phyloP scores from a whole-genome alignment of 768 basidiomycete genomes.

The Coprinopsis strossmayeri region DNA sequence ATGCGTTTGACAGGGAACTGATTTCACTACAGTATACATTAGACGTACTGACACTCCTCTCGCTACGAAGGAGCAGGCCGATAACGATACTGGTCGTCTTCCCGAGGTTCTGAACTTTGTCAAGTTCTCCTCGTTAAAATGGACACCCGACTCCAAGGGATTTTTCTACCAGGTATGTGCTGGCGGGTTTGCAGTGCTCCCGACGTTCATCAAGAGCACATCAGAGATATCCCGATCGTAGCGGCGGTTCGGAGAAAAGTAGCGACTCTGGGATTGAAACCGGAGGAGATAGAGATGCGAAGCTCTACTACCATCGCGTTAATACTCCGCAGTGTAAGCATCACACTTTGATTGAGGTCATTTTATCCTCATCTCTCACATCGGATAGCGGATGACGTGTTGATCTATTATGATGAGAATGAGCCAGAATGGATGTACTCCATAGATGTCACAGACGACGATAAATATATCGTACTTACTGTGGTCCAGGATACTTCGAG shows the following conservation, averaged over 20 bases:
- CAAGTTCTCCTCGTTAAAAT: conserved; percentile 67
- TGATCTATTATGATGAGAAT: conserved; percentile 57
- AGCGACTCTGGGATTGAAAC: conserved; percentile 50
- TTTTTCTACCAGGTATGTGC: conserved; percentile 70
- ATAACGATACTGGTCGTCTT: conserved; percentile 46
- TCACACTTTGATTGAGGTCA: conserved; percentile 2
- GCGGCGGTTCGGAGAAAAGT: conserved; percentile 41
- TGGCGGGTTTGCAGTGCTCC: neutral
- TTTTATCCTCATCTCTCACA: neutral
- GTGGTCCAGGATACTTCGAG: conserved; percentile 55
- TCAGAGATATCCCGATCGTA: conserved; percentile 52
- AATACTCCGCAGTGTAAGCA: conserved; percentile 62
- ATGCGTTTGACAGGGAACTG: conserved; percentile 49
- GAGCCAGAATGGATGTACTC: conserved; percentile 65
- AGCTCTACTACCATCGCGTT: conserved; percentile 70
- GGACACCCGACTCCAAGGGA: conserved; percentile 75
- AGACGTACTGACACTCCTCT: conserved; percentile 58
- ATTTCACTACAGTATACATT: conserved; percentile 64
- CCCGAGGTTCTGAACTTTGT: conserved; percentile 66
- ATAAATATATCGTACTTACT: conserved; percentile 53
- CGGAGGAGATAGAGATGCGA: conserved; percentile 56
- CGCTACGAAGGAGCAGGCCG: conserved; percentile 30
- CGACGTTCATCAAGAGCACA: too few relatives aligned
- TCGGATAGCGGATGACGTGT: conserved; percentile 54
- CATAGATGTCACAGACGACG: conserved; percentile 54